These are phyloP conservation scores for Isatis tinctoria DNA, from an alignment of 345 rosid genomes.

Conservation along the genomic window DNA sequence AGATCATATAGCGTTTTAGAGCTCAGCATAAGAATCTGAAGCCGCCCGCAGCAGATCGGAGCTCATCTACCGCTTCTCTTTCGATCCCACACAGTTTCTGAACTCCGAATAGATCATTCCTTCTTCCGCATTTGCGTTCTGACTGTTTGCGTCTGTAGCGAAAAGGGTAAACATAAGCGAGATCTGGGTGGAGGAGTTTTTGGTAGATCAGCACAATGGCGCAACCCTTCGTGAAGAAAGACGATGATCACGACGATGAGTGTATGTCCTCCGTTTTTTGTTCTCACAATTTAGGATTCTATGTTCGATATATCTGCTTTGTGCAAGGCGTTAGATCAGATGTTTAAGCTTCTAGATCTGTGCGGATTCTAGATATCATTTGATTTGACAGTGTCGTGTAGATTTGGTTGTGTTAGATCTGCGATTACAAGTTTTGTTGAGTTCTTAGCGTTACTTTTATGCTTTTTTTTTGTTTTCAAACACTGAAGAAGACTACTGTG, in stretches of 20 bases:
- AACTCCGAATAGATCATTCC: slow-evolving; percentile 5
- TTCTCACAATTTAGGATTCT: background rate
- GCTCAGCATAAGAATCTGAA: background rate
- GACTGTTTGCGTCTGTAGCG: slow-evolving; percentile 20
- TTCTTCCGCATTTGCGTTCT: slow-evolving; percentile 22
- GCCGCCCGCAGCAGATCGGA: slow-evolving; percentile 15
- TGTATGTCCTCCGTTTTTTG: slow-evolving; percentile 35
- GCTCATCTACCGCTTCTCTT: background rate
- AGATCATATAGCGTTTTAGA: background rate
- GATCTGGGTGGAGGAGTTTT: slow-evolving; percentile 30
- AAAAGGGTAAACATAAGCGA: background rate
- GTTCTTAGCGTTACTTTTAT: no score
- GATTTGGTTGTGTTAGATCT: slow-evolving; percentile 18
- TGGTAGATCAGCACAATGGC: slow-evolving; percentile 56
- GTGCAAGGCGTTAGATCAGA: slow-evolving; percentile 31
- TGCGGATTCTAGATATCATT: slow-evolving; percentile 7
- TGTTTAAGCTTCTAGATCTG: slow-evolving; percentile 47
- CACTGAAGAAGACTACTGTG: background rate
- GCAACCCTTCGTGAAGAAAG: slow-evolving; percentile 91
- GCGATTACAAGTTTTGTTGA: background rate
- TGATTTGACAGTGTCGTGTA: background rate
- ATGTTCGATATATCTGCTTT: slow-evolving; percentile 8
- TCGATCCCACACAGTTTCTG: slow-evolving; percentile 11
- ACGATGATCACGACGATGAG: slow-evolving; percentile 98
- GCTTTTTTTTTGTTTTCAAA: background rate